A percentile compares a stretch with the other conserved stretches of the same genome.
Evolutionary conservation across 2,329 filamentous ascomycete species (phyloP).

Genomic region (Aspergillus novoparasiticus): DNA sequence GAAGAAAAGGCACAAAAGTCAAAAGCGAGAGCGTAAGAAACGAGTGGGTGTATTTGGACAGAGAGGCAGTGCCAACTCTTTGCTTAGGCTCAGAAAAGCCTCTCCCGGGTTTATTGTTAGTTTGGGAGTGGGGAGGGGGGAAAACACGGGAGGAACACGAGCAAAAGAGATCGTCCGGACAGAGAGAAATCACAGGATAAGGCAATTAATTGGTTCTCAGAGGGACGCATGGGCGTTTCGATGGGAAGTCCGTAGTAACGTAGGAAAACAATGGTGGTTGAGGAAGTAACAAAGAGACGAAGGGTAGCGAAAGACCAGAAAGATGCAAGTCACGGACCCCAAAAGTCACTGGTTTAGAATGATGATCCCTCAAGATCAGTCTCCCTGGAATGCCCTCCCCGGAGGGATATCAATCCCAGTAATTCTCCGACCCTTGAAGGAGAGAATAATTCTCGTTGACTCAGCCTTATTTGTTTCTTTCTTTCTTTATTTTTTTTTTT

Average conservation of each 20-base stretch:
- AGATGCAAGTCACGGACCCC: constrained; percentile 6
- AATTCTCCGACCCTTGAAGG: background rate
- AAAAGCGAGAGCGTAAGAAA: constrained; percentile 7
- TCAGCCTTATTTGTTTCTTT: background rate
- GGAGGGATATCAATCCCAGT: background rate
- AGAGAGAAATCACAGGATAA: background rate
- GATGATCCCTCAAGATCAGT: background rate
- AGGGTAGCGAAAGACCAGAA: constrained; percentile 6
- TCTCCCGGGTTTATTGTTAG: background rate
- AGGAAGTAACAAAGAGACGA: background rate
- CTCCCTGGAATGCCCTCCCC: background rate
- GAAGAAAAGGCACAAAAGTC: constrained; percentile 8
- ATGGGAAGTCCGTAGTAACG: background rate
- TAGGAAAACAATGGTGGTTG: background rate
- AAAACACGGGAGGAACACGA: constrained; percentile 2
- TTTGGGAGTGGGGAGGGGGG: background rate
- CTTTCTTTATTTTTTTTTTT: background rate
- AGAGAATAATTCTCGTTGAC: background rate
- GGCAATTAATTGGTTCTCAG: background rate
- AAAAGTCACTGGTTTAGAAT: background rate
- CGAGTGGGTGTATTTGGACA: background rate
- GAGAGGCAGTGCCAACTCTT: constrained; percentile 4
- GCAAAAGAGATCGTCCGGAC: background rate
- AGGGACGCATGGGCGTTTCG: background rate
- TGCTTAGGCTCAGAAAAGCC: constrained; percentile 3